Conservation (phyloP, 257 asterid species). For the Cinchona pubescens region DNA sequence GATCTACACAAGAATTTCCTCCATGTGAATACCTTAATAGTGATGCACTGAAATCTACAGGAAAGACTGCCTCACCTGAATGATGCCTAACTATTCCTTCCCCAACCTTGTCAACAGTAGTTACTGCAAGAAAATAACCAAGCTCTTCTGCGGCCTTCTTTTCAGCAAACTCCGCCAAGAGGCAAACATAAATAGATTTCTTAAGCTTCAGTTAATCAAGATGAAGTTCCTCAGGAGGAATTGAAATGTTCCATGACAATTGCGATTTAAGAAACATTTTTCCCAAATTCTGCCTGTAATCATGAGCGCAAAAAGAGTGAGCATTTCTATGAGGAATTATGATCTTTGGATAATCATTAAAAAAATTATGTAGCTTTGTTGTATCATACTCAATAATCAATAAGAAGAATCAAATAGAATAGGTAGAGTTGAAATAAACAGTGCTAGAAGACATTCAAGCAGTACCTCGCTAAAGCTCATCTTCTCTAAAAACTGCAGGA, state of each 20-base stretch:
- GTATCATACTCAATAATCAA: no score
- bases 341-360: no score
- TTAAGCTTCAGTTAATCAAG: slow-evolving; percentile 54
- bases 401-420: no score
- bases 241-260: slow-evolving; percentile 53
- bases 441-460: no score
- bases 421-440: no score
- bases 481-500: no score
- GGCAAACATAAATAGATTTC: slow-evolving; percentile 48
- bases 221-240: slow-evolving; percentile 58
- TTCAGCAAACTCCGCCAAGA: slow-evolving; percentile 51
- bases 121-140: slow-evolving; percentile 59
- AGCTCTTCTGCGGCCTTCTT: slow-evolving; percentile 54
- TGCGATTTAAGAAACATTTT: slow-evolving; percentile 56
- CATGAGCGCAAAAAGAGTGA: no score
- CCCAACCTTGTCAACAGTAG: slow-evolving; percentile 59
- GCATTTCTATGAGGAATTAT: no score
- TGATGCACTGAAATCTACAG: slow-evolving; percentile 62
- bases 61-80: slow-evolving; percentile 50
- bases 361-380: no score
- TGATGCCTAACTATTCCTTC: slow-evolving; percentile 50
- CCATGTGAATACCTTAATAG: slow-evolving; percentile 60
- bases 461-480: no score
- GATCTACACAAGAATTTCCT: no score
- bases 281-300: background rate